Conservation (phyloP, 2,329 filamentous ascomycete genomes). For the Clathrospora elynae region DNA sequence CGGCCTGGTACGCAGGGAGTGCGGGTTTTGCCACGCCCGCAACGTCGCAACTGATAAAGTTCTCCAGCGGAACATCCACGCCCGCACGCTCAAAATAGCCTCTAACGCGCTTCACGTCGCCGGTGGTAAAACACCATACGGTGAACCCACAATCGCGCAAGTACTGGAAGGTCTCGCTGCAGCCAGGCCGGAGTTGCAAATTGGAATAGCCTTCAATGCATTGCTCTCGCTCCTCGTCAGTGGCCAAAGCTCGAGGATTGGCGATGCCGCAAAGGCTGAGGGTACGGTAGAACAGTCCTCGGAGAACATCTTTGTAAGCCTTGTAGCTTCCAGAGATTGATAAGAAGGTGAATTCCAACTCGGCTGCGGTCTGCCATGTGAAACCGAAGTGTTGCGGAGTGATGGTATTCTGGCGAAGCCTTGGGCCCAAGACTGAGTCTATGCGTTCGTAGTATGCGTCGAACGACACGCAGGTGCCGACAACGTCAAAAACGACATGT, state of each 20-base stretch:
- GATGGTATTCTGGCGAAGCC: conserved; percentile 10
- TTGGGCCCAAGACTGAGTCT: conserved; percentile 11
- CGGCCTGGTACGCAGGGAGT: conserved; percentile 52
- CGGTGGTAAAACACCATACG: conserved; percentile 19
- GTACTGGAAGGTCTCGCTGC: conserved; percentile 9
- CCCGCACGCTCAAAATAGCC: conserved; percentile 59
- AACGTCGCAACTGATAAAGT: conserved; percentile 59
- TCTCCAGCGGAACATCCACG: conserved; percentile 58
- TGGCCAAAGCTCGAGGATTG: conserved; percentile 8
- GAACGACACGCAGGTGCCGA: conserved; percentile 20
- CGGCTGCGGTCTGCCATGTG: conserved; percentile 20
- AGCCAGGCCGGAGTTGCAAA: conserved; percentile 9
- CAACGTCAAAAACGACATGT: conserved; percentile 19
- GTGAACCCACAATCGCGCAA: conserved; percentile 16
- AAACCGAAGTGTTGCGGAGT: conserved; percentile 18
- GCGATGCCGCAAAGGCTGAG: conserved; percentile 12
- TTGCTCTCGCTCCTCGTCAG: conserved; percentile 12
- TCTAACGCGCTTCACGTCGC: conserved; percentile 43
- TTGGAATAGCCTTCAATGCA: conserved; percentile 17
- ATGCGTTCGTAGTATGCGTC: conserved; percentile 19
- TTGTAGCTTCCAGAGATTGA: conserved; percentile 16
- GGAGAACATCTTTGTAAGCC: conserved; percentile 15
- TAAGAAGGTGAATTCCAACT: conserved; percentile 23
- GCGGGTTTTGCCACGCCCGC: conserved; percentile 58
- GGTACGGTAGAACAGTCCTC: conserved; percentile 18